Evolutionary conservation across 1,284 basidiomycete species (phyloP).

Genomic region (Ganoderma lucidum): DNA sequence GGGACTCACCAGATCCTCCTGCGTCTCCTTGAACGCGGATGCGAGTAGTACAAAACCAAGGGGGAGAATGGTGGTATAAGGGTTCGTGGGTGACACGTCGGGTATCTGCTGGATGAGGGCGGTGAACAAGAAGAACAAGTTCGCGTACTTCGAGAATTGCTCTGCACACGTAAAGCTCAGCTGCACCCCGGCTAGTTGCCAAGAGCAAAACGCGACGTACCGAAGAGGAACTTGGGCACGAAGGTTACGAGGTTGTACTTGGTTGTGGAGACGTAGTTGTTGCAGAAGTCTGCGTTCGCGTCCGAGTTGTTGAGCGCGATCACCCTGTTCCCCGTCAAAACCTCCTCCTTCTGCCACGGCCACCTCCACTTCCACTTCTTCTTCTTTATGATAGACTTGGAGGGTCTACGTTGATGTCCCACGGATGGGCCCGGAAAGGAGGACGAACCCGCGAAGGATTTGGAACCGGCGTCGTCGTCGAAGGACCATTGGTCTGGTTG

Average conservation of each 20-base stretch:
- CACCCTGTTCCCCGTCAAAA: conserved; percentile 68
- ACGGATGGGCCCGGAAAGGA: conserved; percentile 46
- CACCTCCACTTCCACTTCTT: conserved; percentile 74
- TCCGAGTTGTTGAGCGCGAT: conserved; percentile 77
- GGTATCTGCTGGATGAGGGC: conserved; percentile 99
- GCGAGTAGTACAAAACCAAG: conserved; percentile 91
- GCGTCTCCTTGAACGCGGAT: conserved; percentile 96
- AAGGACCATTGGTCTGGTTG: conserved; percentile 74
- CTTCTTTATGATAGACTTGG: conserved; percentile 43
- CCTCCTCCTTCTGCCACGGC: conserved; percentile 81
- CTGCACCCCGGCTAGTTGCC: conserved; percentile 1
- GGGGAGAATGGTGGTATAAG: conserved; percentile 95
- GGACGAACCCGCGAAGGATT: conserved; percentile 52
- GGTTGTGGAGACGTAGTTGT: conserved; percentile 93
- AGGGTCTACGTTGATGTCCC: conserved; percentile 31
- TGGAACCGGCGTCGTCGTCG: conserved; percentile 56
- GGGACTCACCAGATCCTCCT: conserved; percentile 85
- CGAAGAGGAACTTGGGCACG: conserved; percentile 91
- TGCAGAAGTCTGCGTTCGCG: conserved; percentile 73
- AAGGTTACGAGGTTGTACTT: conserved; percentile 95
- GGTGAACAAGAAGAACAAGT: conserved; percentile 99
- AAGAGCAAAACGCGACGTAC: conserved; percentile 53
- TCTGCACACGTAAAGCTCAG: conserved; percentile 54
- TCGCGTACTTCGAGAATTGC: conserved; percentile 99
- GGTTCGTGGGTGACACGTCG: conserved; percentile 95